Conservation (phyloP, 805 yeast genomes). For the Candida saitoana region DNA sequence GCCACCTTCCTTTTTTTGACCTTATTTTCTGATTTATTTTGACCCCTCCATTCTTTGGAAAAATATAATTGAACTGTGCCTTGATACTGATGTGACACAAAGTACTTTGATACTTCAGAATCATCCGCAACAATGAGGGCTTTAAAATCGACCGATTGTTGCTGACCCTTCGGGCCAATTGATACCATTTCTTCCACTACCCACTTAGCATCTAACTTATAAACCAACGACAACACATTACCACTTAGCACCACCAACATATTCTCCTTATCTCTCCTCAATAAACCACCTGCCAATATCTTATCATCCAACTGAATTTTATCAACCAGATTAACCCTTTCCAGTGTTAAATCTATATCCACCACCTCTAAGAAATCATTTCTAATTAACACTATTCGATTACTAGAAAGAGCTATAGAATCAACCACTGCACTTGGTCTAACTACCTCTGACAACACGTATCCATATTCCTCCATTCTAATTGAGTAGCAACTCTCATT, state of each 20-base stretch:
- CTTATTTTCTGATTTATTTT: background rate
- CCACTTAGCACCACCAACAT: constrained; percentile 2
- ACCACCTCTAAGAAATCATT: background rate
- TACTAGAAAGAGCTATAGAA: constrained; percentile 6
- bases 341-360: background rate
- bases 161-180: constrained; percentile 16
- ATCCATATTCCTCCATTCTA: constrained; percentile 1
- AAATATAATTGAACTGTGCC: constrained; percentile 10
- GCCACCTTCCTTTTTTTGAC: constrained; percentile 6
- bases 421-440: constrained; percentile 11
- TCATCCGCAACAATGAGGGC: constrained; percentile 11
- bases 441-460: constrained; percentile 17
- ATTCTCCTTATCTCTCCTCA: background rate
- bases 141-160: constrained; percentile 15
- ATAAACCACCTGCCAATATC: background rate
- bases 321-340: background rate
- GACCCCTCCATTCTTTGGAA: background rate
- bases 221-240: background rate
- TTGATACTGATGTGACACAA: constrained; percentile 15
- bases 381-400: background rate
- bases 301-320: background rate
- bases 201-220: background rate
- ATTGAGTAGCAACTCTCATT: background rate
- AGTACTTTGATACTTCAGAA: constrained; percentile 3
- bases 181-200: background rate